Base-by-base conservation (phyloP, 306 rosid species). In the Fagus sylvatica region DNA sequence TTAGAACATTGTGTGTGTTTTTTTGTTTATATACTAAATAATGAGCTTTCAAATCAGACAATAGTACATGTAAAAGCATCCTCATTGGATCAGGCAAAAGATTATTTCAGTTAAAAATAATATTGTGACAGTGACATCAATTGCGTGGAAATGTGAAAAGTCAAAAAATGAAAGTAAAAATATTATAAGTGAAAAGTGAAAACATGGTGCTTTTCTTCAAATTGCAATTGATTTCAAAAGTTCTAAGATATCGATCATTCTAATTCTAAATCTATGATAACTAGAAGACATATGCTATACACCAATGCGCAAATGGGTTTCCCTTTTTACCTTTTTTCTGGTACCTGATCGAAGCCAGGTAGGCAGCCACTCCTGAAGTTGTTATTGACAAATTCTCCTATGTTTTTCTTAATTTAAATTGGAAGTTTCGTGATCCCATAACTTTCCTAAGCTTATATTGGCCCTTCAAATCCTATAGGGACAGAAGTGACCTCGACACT, bases 401-500 rank as follows among this genome's bases (percentile, higher is more conserved):
- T 34, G 16, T 62, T 5, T 65, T 65, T 16, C 7, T 42, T 0
- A 1, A n/a, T 33, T 1, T 13, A 11, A 22, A 64, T 5, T 19
- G 32, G 9, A 49, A 4, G 32, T 16, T 19, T 53, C 66, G 55
- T 6, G 5, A 2, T 16, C 40, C 40, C 28, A 65, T 65, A 16
- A 16, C 30, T 34, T 64, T 64, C 30, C 46, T 37, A 9, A 19
- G 32, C 13, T 19, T 28, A 56, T 17, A 32, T 75, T 83, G 91
- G 61, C 87, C 88, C 82, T 88, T 89, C 86, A 80, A 78, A 82
- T 82, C 77, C 79, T 78, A 54, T 71, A 84, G 93, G 89, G 90
- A 77, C 89, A 79, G 67, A 74, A 53, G 78, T 71, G 61, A 78
- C 72, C 57, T 69, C 78, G 80, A 54, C 78, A 71, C 68, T 22